A percentile compares a stretch with the other conserved stretches of the same genome.
Evolutionary conservation across 2,329 filamentous ascomycete genomes (phyloP).

Genomic region (Akanthomyces muscarius): DNA sequence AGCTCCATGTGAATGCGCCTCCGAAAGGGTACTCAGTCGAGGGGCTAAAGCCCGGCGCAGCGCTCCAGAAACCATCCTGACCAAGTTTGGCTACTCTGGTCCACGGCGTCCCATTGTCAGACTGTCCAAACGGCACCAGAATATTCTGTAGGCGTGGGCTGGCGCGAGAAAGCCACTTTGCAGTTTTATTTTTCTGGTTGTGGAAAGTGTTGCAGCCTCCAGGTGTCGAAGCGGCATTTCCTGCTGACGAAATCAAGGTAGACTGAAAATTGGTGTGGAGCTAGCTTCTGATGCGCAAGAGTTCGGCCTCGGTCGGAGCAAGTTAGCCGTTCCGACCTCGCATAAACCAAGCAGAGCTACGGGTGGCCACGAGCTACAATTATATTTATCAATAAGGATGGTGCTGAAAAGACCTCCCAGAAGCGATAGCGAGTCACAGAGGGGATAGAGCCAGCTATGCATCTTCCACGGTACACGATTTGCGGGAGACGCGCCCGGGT

Average conservation of each 20-base stretch:
- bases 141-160: background rate
- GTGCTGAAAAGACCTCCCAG: background rate
- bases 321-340: constrained; percentile 3
- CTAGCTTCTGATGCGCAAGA: background rate
- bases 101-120: constrained; percentile 11
- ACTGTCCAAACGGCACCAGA: background rate
- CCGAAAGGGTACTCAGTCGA: constrained; percentile 34
- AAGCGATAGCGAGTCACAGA: background rate
- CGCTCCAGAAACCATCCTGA: constrained; percentile 47
- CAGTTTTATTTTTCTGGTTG: background rate
- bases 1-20: constrained; percentile 26
- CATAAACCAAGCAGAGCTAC: background rate
- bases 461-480: background rate
- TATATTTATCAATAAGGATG: background rate
- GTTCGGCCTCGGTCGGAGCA: constrained; percentile 17
- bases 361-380: background rate
- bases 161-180: background rate
- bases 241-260: constrained; percentile 13
- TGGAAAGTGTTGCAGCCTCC: background rate
- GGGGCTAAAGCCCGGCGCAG: constrained; percentile 48
- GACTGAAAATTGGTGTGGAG: constrained; percentile 17
- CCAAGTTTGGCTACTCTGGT: constrained; percentile 21
- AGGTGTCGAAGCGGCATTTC: constrained; percentile 14
- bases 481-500: background rate
- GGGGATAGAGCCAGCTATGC: background rate